These are phyloP conservation scores for Rhizomucor pusillus DNA, from an alignment of 371 early-diverging fungal species.

Conservation along the genomic window DNA sequence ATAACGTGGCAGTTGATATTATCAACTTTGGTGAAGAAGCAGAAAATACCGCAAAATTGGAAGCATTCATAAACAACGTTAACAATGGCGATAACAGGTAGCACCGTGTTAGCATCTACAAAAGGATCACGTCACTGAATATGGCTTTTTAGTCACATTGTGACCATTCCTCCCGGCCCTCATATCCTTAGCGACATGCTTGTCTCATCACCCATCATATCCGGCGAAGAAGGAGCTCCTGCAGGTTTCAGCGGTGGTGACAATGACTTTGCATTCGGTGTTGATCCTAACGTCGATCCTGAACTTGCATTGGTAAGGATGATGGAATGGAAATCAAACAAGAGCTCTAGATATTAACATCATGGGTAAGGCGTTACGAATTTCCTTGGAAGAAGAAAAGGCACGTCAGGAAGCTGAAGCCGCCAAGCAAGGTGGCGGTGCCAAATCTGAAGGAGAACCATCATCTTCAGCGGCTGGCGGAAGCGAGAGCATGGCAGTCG, in stretches of 20 bases:
- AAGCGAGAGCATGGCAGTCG: conserved; percentile 49
- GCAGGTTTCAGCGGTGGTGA: conserved; percentile 42
- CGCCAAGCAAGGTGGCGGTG: conserved; percentile 44
- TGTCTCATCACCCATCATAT: conserved; percentile 82
- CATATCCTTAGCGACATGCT: conserved; percentile 90
- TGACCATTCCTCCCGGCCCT: conserved; percentile 95
- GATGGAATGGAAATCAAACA: too few species aligned
- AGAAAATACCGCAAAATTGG: conserved; percentile 86
- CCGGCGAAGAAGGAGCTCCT: conserved; percentile 78
- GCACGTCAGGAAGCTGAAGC: conserved; percentile 83
- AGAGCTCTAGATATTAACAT: too few species aligned
- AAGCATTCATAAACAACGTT: conserved; percentile 87
- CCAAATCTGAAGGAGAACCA: conserved; percentile 26
- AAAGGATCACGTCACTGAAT: not conserved
- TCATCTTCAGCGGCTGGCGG: conserved; percentile 28
- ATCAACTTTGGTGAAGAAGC: conserved; percentile 96
- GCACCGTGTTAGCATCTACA: not conserved
- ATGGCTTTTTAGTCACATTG: conserved; percentile 69
- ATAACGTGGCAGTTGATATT: conserved; percentile 94
- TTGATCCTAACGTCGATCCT: conserved; percentile 94
- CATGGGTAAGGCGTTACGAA: conserved; percentile 90
- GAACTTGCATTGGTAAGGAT: conserved; percentile 84
- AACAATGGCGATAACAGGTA: conserved; percentile 89
- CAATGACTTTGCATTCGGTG: conserved; percentile 90
- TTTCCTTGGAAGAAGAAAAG: conserved; percentile 96